Percentiles rank a stretch among this genome's conserved stretches.
Evolutionary conservation across 306 rosid species (phyloP).

Genomic region (Rosa persica): DNA sequence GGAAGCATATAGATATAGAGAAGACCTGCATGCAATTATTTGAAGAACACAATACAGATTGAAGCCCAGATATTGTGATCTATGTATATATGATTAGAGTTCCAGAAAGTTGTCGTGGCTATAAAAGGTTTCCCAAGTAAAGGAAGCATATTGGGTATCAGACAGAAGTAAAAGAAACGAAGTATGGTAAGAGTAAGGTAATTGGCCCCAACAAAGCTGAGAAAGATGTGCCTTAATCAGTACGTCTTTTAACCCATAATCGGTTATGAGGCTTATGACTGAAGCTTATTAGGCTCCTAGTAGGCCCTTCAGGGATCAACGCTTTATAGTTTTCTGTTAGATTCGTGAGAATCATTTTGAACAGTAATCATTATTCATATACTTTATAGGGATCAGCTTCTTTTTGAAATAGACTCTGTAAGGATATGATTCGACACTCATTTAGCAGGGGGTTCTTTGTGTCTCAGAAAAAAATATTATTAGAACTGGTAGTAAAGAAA

Average conservation of each 20-base stretch:
- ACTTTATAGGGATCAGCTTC: neutral
- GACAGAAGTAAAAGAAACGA: constrained; percentile 36
- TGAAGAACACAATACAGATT: neutral
- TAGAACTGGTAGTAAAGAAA: neutral
- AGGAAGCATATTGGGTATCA: constrained; percentile 45
- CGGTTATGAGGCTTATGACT: constrained; percentile 30
- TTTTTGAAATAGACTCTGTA: neutral
- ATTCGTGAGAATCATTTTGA: constrained; percentile 3
- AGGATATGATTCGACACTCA: neutral
- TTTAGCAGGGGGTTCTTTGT: neutral
- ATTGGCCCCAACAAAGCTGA: constrained; percentile 45
- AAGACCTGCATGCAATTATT: neutral
- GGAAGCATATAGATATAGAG: too few species aligned
- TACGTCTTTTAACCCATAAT: constrained; percentile 35
- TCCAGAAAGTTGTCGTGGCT: constrained; percentile 53
- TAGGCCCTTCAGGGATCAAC: constrained; percentile 41
- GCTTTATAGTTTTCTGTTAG: neutral
- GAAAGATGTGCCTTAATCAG: constrained; percentile 37
- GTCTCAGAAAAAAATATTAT: neutral
- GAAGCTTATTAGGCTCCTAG: constrained; percentile 31
- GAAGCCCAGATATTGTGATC: constrained; percentile 38
- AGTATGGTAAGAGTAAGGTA: constrained; percentile 32
- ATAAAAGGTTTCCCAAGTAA: constrained; percentile 58
- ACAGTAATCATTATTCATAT: neutral
- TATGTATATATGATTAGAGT: constrained; percentile 44